phyloP scores from a whole-genome alignment of 768 basidiomycete species.

The Trametes cubensis region DNA sequence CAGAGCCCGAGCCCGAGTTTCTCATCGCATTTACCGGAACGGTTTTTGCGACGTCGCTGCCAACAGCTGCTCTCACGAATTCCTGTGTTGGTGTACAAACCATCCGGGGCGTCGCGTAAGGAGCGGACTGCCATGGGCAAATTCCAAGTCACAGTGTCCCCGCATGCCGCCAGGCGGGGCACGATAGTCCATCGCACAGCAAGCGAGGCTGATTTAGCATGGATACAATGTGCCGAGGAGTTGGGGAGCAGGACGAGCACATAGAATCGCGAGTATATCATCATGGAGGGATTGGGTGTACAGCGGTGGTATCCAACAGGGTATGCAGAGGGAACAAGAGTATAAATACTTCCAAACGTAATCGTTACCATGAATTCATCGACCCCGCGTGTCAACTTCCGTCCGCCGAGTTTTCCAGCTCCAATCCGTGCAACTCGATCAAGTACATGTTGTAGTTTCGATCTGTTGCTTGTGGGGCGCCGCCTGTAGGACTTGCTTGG shows the following conservation, averaged over 20 bases:
- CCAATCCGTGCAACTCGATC: conserved; percentile 86
- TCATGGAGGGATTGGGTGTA: conserved; percentile 20
- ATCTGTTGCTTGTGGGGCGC: conserved; percentile 56
- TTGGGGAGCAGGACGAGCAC: neutral
- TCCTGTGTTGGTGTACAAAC: conserved; percentile 53
- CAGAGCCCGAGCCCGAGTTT: neutral
- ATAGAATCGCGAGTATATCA: conserved; percentile 9
- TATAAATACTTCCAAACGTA: conserved; percentile 25
- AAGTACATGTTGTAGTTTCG: conserved; percentile 84
- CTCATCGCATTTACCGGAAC: conserved; percentile 20
- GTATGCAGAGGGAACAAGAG: conserved; percentile 15
- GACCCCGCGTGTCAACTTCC: conserved; percentile 16
- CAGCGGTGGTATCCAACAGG: conserved; percentile 24
- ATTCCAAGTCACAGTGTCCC: conserved; percentile 38
- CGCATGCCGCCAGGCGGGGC: conserved; percentile 33
- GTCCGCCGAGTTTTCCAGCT: conserved; percentile 53
- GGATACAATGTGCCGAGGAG: conserved; percentile 35
- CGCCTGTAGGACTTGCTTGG: conserved; percentile 58
- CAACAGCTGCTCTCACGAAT: conserved; percentile 59
- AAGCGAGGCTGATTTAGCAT: conserved; percentile 38
- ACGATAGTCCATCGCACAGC: conserved; percentile 26
- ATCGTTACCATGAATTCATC: neutral
- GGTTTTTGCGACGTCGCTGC: conserved; percentile 53
- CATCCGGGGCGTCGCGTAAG: neutral
- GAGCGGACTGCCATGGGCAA: neutral